phyloP scores from a whole-genome alignment of 345 rosid species.

The Brassica carinata region DNA sequence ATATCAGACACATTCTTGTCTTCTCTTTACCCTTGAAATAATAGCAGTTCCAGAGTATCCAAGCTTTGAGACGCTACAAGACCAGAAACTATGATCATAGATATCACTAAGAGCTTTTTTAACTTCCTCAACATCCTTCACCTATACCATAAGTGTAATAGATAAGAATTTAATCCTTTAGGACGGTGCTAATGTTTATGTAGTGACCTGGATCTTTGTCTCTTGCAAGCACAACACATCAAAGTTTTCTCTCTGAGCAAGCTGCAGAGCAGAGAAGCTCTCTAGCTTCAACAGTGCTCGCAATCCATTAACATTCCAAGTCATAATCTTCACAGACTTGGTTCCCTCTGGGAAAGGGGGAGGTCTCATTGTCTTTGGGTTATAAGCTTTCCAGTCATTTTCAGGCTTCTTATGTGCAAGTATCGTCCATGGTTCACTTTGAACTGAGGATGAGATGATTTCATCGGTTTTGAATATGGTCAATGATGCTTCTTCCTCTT shows the following conservation, averaged over 20 bases:
- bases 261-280: constrained; percentile 75
- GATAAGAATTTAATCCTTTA: neutral
- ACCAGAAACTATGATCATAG: constrained; percentile 85
- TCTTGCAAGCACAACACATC: constrained; percentile 95
- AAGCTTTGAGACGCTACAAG: constrained; percentile 84
- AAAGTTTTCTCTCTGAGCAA: constrained; percentile 81
- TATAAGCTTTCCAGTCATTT: constrained; percentile 78
- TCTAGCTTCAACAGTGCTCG: constrained; percentile 73
- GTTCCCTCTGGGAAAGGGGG: constrained; percentile 51
- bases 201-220: constrained; percentile 81
- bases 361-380: constrained; percentile 81
- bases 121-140: constrained; percentile 80
- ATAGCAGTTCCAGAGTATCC: constrained; percentile 98
- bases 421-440: constrained; percentile 82
- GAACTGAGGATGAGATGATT: constrained; percentile 27
- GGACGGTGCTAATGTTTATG: neutral
- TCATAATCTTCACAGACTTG: constrained; percentile 63
- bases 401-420: constrained; percentile 94
- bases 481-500: constrained; percentile 43
- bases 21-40: constrained; percentile 70
- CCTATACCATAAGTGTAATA: constrained; percentile 48
- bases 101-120: constrained; percentile 66
- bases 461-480: constrained; percentile 33
- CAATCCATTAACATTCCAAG: constrained; percentile 97
- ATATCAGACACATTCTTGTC: constrained; percentile 1